Conservation (phyloP, 2,329 filamentous ascomycete genomes). For the Aspergillus felis region DNA sequence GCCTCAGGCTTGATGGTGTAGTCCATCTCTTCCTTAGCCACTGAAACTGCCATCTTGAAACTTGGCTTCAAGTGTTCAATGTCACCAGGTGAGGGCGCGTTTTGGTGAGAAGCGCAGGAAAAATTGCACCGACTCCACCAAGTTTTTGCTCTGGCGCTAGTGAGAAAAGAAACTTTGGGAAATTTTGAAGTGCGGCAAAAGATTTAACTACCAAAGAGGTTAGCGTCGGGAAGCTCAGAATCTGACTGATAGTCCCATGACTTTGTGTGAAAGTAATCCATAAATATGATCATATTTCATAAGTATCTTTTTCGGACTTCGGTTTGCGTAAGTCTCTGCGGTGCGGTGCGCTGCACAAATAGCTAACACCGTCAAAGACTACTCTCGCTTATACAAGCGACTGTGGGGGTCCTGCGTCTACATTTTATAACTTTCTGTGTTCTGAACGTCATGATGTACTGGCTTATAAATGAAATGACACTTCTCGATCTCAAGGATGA, state of each 20-base stretch:
- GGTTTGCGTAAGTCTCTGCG: neutral
- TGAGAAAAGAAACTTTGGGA: conserved; percentile 21
- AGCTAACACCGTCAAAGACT: neutral
- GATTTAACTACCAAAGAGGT: conserved; percentile 17
- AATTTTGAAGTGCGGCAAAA: conserved; percentile 26
- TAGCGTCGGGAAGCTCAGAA: conserved; percentile 19
- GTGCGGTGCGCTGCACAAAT: neutral
- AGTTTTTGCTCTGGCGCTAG: conserved; percentile 21
- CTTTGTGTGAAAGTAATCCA: conserved; percentile 8
- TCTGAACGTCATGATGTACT: neutral
- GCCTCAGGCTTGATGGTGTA: conserved; percentile 92
- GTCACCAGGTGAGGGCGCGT: conserved; percentile 14
- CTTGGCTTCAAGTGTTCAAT: conserved; percentile 16
- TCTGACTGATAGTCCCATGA: conserved; percentile 9
- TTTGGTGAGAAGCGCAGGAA: conserved; percentile 18
- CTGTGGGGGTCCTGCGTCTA: neutral
- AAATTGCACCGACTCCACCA: conserved; percentile 19
- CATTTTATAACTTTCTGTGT: neutral
- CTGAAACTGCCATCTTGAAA: conserved; percentile 37
- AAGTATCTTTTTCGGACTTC: too few relatives aligned
- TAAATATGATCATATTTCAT: neutral
- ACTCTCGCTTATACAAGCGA: neutral
- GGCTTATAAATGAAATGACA: neutral
- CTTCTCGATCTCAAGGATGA: neutral
- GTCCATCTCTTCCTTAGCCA: conserved; percentile 63